Conservation (phyloP, 179 eudicot genomes). For the Actinidia arguta region DNA sequence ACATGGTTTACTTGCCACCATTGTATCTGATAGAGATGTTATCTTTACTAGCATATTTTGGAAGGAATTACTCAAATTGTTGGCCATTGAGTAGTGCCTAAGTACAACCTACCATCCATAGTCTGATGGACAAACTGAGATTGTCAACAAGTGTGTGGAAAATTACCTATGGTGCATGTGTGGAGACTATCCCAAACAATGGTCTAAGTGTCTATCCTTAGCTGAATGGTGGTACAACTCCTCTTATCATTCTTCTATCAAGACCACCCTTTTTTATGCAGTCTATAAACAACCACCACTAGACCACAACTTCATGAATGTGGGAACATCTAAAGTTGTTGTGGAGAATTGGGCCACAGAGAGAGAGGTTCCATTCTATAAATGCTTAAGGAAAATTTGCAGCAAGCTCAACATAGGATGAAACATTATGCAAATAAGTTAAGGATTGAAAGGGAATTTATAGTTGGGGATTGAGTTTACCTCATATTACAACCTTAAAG, state of each 20-base stretch:
- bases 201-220: neutral
- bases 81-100: neutral
- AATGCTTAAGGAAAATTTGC: neutral
- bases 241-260: neutral
- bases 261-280: neutral
- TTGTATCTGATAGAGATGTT: neutral
- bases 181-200: neutral
- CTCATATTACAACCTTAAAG: neutral
- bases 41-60: neutral
- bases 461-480: neutral
- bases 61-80: neutral
- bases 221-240: neutral
- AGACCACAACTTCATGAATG: neutral
- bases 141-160: neutral
- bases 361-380: neutral
- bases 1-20: neutral
- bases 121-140: neutral
- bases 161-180: neutral
- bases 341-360: neutral
- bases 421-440: neutral
- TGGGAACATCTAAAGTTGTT: neutral
- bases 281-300: neutral
- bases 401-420: neutral
- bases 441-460: neutral
- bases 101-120: neutral